phyloP scores from a whole-genome alignment of 2,329 filamentous ascomycete species.

The Colletotrichum paranaense region DNA sequence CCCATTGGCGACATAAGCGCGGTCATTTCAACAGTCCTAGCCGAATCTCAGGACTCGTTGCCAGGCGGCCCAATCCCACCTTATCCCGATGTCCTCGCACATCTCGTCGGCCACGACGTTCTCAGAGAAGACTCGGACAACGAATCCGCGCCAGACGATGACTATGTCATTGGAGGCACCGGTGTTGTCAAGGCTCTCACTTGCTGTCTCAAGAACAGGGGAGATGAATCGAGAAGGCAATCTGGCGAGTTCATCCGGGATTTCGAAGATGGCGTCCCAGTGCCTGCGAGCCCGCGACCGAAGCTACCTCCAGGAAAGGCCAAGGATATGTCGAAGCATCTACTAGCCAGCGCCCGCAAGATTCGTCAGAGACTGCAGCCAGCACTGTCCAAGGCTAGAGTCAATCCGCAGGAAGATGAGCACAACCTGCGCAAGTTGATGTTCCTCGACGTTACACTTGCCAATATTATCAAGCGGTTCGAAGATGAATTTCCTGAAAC shows the following conservation, averaged over 20 bases:
- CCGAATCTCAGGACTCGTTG: slow-evolving; percentile 44
- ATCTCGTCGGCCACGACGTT: slow-evolving; percentile 81
- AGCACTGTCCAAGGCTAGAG: slow-evolving; percentile 79
- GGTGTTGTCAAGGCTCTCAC: slow-evolving; percentile 94
- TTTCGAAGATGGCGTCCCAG: slow-evolving; percentile 61
- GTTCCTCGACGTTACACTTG: slow-evolving; percentile 89
- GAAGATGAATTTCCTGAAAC: slow-evolving; percentile 97
- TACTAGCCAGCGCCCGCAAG: slow-evolving; percentile 88
- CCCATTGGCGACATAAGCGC: slow-evolving; percentile 72
- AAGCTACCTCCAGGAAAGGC: slow-evolving; percentile 70
- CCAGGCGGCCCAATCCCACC: slow-evolving; percentile 45
- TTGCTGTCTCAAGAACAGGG: slow-evolving; percentile 87
- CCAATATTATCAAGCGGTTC: slow-evolving; percentile 93
- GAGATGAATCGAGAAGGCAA: slow-evolving; percentile 68
- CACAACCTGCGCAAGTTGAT: slow-evolving; percentile 81
- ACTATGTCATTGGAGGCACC: slow-evolving; percentile 95
- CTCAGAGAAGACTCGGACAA: slow-evolving; percentile 66
- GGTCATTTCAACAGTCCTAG: slow-evolving; percentile 51
- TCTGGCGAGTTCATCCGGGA: slow-evolving; percentile 65
- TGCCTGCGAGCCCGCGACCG: slow-evolving; percentile 43
- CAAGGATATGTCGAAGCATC: slow-evolving; percentile 92
- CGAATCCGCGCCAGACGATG: slow-evolving; percentile 83
- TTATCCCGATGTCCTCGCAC: slow-evolving; percentile 85
- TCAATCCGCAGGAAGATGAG: slow-evolving; percentile 75
- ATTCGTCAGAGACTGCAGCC: slow-evolving; percentile 87